Base-by-base conservation (phyloP, 345 rosid species). In the Rhodomyrtus tomentosa region DNA sequence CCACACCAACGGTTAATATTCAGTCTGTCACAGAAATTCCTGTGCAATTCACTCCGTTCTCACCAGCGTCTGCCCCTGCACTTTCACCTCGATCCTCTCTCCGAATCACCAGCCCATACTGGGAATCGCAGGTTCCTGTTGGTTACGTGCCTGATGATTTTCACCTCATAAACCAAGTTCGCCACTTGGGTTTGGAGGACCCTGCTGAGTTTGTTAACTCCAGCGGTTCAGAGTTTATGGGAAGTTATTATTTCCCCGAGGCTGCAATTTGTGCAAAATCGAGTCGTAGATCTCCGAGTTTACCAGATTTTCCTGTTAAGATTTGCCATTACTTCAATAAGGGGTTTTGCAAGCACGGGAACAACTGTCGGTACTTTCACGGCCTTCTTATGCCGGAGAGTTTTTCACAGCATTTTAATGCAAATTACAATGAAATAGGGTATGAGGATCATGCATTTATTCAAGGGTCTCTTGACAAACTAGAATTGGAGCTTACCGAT, bases 291-390 rank as follows among this genome's bases (percentile, higher is more conserved):
- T 96, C 98, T 27, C 96, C 98, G 0, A 94, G 98, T 86, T 86
- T 95, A 91, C 96, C 98, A 1, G 98, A 93, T 58, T 94, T 94
- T 84, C 96, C 98, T 4, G 92, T 93, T n/a, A 98, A 95, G 90
- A 82, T 93, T 27, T 98, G 99, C 82, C 99, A 94, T 88, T 98
- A 95, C 93, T 96, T 92, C 86, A 92, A 21, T 82, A 98, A 94
- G 85, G 98, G 99, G 16, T 93, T 88, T 62, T 98, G 99, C 85
- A 98, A 96, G 88, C 99, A 98, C 7, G 99, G 99, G 25, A 90
- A 82, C 85, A 95, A 91, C 74, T 98, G 99, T 84, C 89, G 98
- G 88, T 98, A 92, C 83, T 94, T 92, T 86, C 99, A 98, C 83
- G 94, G 92, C 22, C 86, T 91, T 83, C 91, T 92, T 1, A 89